Percentiles rank a stretch among this genome's conserved stretches.
These are phyloP conservation scores for Amanita jacksonii DNA, from an alignment of 768 basidiomycete species.

Conservation along the genomic window DNA sequence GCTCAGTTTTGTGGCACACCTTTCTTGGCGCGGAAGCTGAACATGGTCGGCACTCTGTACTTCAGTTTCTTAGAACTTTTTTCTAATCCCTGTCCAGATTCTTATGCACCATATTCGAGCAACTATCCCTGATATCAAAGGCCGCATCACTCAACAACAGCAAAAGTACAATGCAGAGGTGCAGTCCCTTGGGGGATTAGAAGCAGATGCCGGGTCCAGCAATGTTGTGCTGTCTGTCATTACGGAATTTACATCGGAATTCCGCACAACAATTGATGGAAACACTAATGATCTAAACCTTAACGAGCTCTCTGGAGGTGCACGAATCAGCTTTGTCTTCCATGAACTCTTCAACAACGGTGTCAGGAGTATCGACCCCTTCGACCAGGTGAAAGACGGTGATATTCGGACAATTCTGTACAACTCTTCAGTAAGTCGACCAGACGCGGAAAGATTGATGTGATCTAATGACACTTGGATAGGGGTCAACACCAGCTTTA, in stretches of 20 bases:
- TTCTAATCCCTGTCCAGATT: conserved; percentile 43
- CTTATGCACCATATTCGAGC: conserved; percentile 98
- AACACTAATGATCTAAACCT: conserved; percentile 91
- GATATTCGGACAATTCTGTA: conserved; percentile 94
- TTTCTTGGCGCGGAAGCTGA: conserved; percentile 90
- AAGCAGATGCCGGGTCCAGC: conserved; percentile 78
- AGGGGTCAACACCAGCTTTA: conserved; percentile 93
- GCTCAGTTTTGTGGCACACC: conserved; percentile 96
- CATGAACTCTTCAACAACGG: conserved; percentile 98
- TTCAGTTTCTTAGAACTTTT: background rate
- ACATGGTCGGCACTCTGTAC: conserved; percentile 85
- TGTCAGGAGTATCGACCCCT: conserved; percentile 92
- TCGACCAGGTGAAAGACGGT: conserved; percentile 97
- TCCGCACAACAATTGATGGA: conserved; percentile 95
- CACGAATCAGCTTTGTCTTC: conserved; percentile 97
- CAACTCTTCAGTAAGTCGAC: conserved; percentile 86
- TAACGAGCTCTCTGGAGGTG: conserved; percentile 97
- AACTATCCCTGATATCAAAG: conserved; percentile 98
- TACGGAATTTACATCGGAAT: conserved; percentile 96
- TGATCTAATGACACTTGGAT: no score
- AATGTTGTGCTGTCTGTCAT: conserved; percentile 95
- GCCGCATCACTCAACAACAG: conserved; percentile 84
- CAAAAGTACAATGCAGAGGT: conserved; percentile 86
- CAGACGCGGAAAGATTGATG: no score
- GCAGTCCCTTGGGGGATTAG: conserved; percentile 70